Conservation (phyloP, 768 basidiomycete genomes). For the Lanmaoa pseudosensibilis region DNA sequence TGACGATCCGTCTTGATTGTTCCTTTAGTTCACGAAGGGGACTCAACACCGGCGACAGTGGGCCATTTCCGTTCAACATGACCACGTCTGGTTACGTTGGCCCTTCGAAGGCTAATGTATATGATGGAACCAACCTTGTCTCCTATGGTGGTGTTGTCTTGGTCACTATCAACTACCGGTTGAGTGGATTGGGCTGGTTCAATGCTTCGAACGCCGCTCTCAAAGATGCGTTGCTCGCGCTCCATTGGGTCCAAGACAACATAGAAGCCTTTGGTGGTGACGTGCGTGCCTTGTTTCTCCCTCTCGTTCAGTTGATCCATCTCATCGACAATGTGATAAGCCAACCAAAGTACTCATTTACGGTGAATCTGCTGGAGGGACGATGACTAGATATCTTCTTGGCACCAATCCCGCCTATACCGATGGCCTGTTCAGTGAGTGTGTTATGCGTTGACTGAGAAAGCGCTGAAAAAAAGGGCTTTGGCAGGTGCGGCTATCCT, state of each 20-base stretch:
- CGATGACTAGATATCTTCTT: conserved; percentile 2
- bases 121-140: conserved; percentile 12
- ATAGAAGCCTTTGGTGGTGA: conserved; percentile 39
- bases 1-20: not conserved
- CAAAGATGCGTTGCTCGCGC: conserved; percentile 31
- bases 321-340: not conserved
- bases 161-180: conserved; percentile 15
- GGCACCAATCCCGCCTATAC: conserved; percentile 9
- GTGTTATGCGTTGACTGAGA: not conserved
- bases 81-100: conserved; percentile 7
- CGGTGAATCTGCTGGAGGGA: conserved; percentile 16
- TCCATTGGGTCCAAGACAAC: conserved; percentile 36
- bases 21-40: conserved; percentile 10
- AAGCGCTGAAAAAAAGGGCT: not conserved
- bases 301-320: not conserved
- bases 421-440: conserved; percentile 14
- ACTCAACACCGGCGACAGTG: conserved; percentile 12
- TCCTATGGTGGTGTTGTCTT: conserved; percentile 14
- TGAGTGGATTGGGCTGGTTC: conserved; percentile 15
- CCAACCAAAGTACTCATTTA: conserved; percentile 12
- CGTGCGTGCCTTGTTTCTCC: not conserved
- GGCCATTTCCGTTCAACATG: conserved; percentile 15
- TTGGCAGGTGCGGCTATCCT: conserved; percentile 12
- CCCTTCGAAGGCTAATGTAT: conserved; percentile 9
- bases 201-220: conserved; percentile 17